These are phyloP conservation scores for Lentithecium fluviatile DNA, from an alignment of 495 filamentous ascomycete species.

Conservation along the genomic window DNA sequence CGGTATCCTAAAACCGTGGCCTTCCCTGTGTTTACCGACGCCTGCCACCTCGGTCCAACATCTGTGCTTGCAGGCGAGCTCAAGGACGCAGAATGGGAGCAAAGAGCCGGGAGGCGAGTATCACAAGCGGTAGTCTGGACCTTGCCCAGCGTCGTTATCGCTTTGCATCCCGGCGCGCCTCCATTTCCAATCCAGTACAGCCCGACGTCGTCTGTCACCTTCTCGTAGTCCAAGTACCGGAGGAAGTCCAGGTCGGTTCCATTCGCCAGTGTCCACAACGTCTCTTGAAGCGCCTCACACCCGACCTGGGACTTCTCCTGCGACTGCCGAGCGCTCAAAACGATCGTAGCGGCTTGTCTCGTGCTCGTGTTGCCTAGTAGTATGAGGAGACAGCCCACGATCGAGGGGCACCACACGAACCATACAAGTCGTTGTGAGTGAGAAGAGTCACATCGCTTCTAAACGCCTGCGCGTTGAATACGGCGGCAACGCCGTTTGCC, in stretches of 20 bases:
- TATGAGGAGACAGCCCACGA: not conserved
- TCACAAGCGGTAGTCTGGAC: constrained; percentile 7
- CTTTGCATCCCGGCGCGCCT: constrained; percentile 2
- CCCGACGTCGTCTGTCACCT: not conserved
- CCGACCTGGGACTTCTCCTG: not conserved
- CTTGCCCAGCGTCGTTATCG: constrained; percentile 15
- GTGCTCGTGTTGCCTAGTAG: constrained; percentile 9
- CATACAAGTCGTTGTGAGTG: constrained; percentile 30
- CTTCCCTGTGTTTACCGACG: constrained; percentile 6
- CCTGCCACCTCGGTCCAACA: constrained; percentile 11
- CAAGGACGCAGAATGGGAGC: constrained; percentile 18
- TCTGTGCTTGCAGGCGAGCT: constrained; percentile 1
- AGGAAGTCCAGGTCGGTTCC: constrained; percentile 7
- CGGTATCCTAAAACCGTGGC: constrained; percentile 40
- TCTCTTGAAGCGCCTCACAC: constrained; percentile 22
- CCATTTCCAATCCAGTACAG: constrained; percentile 14
- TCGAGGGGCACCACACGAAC: constrained; percentile 3
- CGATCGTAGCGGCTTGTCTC: constrained; percentile 12
- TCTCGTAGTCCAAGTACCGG: constrained; percentile 19
- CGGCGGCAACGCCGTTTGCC: not conserved
- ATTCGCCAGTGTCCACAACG: constrained; percentile 14
- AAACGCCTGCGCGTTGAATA: constrained; percentile 15
- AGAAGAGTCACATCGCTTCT: constrained; percentile 19
- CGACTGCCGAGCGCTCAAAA: constrained; percentile 9
- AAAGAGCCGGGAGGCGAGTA: constrained; percentile 8